A percentile compares a stretch with the other conserved stretches of the same genome.
These are phyloP conservation scores for Pythium rhizo-oryzae DNA, from an alignment of 352 stramenopile species.

Conservation along the genomic window DNA sequence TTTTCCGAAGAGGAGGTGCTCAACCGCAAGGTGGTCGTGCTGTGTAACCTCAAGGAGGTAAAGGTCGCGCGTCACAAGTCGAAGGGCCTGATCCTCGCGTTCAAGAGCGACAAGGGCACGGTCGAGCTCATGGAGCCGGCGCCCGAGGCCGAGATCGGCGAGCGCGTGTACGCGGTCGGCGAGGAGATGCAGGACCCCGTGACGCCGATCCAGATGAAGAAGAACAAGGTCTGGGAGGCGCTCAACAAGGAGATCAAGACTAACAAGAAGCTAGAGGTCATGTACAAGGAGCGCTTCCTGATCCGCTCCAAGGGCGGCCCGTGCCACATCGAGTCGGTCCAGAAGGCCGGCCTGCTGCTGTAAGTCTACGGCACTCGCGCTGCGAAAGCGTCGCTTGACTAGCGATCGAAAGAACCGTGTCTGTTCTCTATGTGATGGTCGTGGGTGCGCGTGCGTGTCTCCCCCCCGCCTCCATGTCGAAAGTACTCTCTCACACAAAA, in stretches of 20 bases:
- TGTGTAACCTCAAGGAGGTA: slow-evolving; percentile 80
- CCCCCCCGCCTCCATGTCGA: no score
- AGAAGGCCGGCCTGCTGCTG: slow-evolving; percentile 39
- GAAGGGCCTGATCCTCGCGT: slow-evolving; percentile 61
- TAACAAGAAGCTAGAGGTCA: slow-evolving; percentile 74
- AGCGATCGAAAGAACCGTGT: no score
- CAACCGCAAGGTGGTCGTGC: slow-evolving; percentile 65
- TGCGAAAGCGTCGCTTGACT: no score
- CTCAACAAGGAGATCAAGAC: slow-evolving; percentile 77
- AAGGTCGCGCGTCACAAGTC: slow-evolving; percentile 70
- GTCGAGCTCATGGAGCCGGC: slow-evolving; percentile 67
- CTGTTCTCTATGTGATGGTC: no score
- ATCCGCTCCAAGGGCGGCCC: slow-evolving; percentile 58
- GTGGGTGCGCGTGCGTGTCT: no score
- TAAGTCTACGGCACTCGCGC: neutral
- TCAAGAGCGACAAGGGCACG: slow-evolving; percentile 55
- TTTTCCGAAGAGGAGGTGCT: slow-evolving; percentile 78
- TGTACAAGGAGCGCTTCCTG: slow-evolving; percentile 67
- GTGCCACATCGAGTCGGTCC: slow-evolving; percentile 63
- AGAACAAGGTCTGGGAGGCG: slow-evolving; percentile 85
- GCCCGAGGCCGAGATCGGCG: slow-evolving; percentile 63
- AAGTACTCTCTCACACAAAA: no score
- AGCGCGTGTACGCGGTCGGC: slow-evolving; percentile 72
- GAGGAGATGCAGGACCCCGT: slow-evolving; percentile 73
- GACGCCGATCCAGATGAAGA: slow-evolving; percentile 84